Conservation (phyloP, 2,329 filamentous ascomycete species). For the Xylariaceae sp. region DNA sequence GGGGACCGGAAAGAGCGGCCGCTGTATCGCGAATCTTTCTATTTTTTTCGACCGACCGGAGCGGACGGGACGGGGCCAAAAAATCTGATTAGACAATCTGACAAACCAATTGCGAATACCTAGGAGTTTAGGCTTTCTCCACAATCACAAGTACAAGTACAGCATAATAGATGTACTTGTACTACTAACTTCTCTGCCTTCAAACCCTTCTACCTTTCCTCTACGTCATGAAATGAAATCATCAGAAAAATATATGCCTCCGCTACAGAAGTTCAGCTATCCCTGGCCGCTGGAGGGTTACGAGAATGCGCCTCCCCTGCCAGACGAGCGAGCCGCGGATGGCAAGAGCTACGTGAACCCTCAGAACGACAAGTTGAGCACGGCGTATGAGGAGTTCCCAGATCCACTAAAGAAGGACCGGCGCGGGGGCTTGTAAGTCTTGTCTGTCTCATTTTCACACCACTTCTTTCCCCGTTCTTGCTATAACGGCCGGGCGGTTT, state of each 20-base stretch:
- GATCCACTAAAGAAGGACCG: conserved; percentile 60
- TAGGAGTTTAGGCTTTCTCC: not conserved
- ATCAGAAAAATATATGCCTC: conserved; percentile 2
- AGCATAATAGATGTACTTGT: too few species aligned
- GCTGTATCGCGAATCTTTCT: not conserved
- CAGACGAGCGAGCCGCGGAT: conserved; percentile 58
- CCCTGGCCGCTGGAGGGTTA: conserved; percentile 55
- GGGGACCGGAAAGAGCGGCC: too few species aligned
- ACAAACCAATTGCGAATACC: conserved; percentile 7
- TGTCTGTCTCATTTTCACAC: not conserved
- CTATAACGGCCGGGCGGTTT: too few species aligned
- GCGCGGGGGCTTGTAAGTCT: conserved; percentile 66
- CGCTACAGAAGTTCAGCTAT: conserved; percentile 32
- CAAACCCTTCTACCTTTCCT: not conserved
- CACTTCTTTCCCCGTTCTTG: not conserved
- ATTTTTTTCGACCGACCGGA: not conserved
- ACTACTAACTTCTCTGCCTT: not conserved
- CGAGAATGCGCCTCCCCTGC: conserved; percentile 49
- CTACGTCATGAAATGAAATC: too few species aligned
- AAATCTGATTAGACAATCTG: conserved; percentile 6
- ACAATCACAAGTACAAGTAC: not conserved
- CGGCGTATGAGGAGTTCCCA: conserved; percentile 64
- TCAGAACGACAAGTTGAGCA: conserved; percentile 48
- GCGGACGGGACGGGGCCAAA: not conserved
- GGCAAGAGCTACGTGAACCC: conserved; percentile 74